Conservation (phyloP, 805 yeast species). For the Metschnikowia reukaufii region DNA sequence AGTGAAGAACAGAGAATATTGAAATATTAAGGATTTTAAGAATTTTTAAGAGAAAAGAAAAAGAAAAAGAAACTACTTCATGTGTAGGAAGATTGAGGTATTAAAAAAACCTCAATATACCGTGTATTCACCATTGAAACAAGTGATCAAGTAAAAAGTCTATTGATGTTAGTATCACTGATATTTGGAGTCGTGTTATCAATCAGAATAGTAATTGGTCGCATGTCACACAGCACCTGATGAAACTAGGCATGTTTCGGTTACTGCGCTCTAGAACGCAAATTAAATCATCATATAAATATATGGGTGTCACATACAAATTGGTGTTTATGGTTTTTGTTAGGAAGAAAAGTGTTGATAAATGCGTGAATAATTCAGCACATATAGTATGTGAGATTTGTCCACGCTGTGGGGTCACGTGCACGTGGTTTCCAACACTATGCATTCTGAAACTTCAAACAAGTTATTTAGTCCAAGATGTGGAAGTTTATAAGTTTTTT, state of each 20-base stretch:
- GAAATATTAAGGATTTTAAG: neutral
- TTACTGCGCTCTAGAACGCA: conserved; percentile 46
- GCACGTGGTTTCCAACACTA: neutral
- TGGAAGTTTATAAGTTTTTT: too few species aligned
- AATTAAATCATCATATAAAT: conserved; percentile 42
- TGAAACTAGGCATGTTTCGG: conserved; percentile 50
- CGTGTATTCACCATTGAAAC: too few species aligned
- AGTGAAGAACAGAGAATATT: too few species aligned
- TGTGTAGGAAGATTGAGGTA: too few species aligned
- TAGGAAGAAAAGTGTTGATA: neutral
- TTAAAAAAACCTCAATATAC: too few species aligned
- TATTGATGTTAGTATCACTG: conserved; percentile 12
- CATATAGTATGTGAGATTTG: neutral
- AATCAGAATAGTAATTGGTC: conserved; percentile 36
- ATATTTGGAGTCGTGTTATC: neutral
- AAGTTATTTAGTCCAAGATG: too few species aligned
- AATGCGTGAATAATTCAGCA: neutral
- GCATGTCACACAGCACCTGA: conserved; percentile 37
- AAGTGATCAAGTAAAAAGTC: neutral
- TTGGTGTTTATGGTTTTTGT: neutral
- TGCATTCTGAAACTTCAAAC: neutral
- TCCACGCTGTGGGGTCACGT: conserved; percentile 1
- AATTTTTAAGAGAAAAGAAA: neutral
- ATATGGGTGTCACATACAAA: conserved; percentile 1
- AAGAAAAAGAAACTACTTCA: neutral